These are phyloP conservation scores for Bipolaris bicolor DNA, from an alignment of 2,329 filamentous ascomycete species.

Conservation along the genomic window DNA sequence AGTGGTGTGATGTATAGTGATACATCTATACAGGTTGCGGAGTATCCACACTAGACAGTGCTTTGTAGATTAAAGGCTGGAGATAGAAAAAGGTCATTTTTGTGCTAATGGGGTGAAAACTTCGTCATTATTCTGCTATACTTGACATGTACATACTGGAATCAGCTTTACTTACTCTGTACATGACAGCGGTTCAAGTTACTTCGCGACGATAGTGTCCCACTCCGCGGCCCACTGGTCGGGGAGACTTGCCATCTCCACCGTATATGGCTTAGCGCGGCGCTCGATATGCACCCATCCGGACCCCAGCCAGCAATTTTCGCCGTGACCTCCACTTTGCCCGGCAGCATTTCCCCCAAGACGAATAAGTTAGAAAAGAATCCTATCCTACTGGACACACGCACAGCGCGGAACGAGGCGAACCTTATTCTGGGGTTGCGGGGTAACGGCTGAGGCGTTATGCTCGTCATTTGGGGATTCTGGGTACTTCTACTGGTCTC, in stretches of 20 bases:
- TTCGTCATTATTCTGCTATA: too few species aligned
- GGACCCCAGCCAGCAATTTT: conserved; percentile 11
- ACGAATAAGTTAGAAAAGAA: conserved; percentile 12
- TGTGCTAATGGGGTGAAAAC: background rate
- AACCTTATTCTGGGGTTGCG: conserved; percentile 26
- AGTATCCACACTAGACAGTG: background rate
- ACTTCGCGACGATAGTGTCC: background rate
- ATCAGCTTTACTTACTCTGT: background rate
- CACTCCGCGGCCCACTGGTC: conserved; percentile 6
- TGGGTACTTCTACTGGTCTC: conserved; percentile 13
- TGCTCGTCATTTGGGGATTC: conserved; percentile 18
- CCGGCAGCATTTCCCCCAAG: conserved; percentile 10
- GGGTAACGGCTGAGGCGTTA: conserved; percentile 18
- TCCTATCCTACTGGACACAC: conserved; percentile 11
- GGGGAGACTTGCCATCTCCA: conserved; percentile 10
- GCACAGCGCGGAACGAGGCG: conserved; percentile 31
- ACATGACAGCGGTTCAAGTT: conserved; percentile 8
- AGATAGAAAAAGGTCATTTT: background rate
- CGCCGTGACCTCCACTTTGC: conserved; percentile 15
- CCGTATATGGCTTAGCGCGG: background rate
- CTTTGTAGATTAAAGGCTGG: background rate
- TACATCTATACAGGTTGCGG: background rate
- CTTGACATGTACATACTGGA: too few species aligned
- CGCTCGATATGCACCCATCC: background rate
- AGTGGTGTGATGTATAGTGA: background rate